Evolutionary conservation across 2,329 filamentous ascomycete genomes (phyloP).

Genomic region (Diaporthe eres): DNA sequence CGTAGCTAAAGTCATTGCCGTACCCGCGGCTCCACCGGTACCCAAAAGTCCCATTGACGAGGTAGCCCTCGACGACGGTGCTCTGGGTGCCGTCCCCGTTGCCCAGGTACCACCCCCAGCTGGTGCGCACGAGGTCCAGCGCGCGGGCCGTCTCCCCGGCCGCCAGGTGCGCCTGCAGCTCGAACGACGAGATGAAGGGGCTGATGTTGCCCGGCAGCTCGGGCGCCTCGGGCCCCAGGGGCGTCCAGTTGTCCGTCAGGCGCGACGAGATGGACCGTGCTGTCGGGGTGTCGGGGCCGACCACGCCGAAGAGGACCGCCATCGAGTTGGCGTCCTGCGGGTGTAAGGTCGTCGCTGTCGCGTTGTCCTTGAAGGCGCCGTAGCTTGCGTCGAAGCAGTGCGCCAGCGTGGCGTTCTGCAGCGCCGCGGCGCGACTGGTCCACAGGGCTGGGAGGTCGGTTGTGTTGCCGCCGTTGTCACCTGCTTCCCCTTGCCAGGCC

Average conservation of each 20-base stretch:
- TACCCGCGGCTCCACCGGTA: conserved; percentile 70
- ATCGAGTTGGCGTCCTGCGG: conserved; percentile 74
- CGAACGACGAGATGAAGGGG: conserved; percentile 71
- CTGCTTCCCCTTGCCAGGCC: conserved; percentile 54
- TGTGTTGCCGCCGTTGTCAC: conserved; percentile 47
- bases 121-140: conserved; percentile 66
- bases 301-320: conserved; percentile 64
- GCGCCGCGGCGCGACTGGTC: conserved; percentile 55
- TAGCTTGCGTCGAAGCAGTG: conserved; percentile 62
- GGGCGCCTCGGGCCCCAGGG: conserved; percentile 67
- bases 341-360: conserved; percentile 63
- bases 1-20: conserved; percentile 60
- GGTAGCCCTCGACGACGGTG: conserved; percentile 72
- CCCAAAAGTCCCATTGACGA: conserved; percentile 68
- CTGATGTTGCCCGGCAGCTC: conserved; percentile 71
- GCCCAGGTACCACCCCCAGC: conserved; percentile 73
- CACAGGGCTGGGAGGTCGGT: conserved; percentile 55
- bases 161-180: conserved; percentile 69
- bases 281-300: conserved; percentile 50
- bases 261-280: conserved; percentile 58
- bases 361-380: conserved; percentile 69
- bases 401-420: conserved; percentile 61
- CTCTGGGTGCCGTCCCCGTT: conserved; percentile 70
- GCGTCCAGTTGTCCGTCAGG: conserved; percentile 67
- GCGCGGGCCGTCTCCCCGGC: conserved; percentile 64